Conservation (phyloP, 2,329 filamentous ascomycete species). For the Macrophomina phaseolina region DNA sequence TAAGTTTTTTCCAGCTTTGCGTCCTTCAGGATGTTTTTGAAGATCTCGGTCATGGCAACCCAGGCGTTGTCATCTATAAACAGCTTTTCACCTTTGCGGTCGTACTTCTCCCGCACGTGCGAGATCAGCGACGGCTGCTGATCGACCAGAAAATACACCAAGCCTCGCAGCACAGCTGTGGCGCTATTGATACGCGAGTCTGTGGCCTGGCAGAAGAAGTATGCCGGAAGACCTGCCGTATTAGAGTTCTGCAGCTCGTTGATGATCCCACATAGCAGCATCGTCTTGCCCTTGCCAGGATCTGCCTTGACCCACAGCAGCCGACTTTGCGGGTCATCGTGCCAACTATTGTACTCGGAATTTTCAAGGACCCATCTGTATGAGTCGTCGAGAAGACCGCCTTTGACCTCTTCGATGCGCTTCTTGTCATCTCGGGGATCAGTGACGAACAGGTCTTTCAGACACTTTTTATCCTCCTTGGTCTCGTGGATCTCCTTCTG, state of each 20-base stretch:
- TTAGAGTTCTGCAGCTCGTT: no score
- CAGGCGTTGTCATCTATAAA: no score
- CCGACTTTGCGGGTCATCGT: slow-evolving; percentile 29
- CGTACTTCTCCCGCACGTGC: slow-evolving; percentile 42
- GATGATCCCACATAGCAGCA: slow-evolving; percentile 45
- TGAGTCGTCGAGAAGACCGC: no score
- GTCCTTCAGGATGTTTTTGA: no score
- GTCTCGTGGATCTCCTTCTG: no score
- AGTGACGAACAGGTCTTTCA: no score
- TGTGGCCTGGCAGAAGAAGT: slow-evolving; percentile 54
- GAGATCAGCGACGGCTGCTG: slow-evolving; percentile 42
- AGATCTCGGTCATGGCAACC: no score
- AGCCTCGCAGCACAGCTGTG: slow-evolving; percentile 49
- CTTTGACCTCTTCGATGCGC: no score
- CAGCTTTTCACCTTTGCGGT: no score
- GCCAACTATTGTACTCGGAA: slow-evolving; percentile 37
- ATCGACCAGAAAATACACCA: slow-evolving; percentile 49
- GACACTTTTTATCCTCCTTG: no score
- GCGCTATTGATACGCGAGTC: slow-evolving; percentile 47
- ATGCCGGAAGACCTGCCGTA: no score
- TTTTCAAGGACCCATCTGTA: slow-evolving; percentile 45
- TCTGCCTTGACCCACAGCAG: slow-evolving; percentile 45
- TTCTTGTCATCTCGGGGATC: no score
- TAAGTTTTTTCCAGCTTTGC: neutral
- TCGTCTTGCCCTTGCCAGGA: slow-evolving; percentile 49